phyloP scores from a whole-genome alignment of 148 eudicot genomes.

The Persicaria tinctoria region DNA sequence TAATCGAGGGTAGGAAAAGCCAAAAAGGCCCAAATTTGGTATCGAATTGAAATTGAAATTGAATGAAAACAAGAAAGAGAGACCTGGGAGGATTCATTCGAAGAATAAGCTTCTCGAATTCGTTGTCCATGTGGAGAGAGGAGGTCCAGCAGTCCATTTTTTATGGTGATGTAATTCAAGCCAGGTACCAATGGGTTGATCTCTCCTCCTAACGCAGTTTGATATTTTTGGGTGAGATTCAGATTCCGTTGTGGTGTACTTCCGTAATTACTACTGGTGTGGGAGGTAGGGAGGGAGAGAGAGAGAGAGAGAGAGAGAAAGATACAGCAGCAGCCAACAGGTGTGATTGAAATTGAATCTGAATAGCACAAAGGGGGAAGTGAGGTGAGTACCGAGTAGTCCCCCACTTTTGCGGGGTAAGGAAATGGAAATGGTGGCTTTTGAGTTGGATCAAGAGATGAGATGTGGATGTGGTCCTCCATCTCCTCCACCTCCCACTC shows the following conservation, averaged over 20 bases:
- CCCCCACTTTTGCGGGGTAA: background rate
- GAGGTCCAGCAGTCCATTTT: slow-evolving; percentile 55
- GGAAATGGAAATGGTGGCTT: slow-evolving; percentile 19
- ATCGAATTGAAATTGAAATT: background rate
- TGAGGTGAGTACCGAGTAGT: background rate
- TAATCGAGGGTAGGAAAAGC: background rate
- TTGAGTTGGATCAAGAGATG: slow-evolving; percentile 27
- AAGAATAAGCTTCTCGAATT: slow-evolving; percentile 73
- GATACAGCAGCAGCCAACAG: background rate
- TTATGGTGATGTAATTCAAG: background rate
- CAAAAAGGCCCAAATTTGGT: background rate
- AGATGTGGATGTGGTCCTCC: no score
- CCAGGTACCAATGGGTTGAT: background rate
- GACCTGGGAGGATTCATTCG: slow-evolving; percentile 90
- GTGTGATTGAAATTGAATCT: slow-evolving; percentile 7
- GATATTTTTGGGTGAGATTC: background rate
- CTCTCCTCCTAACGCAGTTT: background rate
- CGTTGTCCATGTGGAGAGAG: slow-evolving; percentile 47
- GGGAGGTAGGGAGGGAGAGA: background rate
- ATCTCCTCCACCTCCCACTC: background rate
- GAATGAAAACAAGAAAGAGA: background rate
- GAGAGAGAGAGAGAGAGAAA: background rate
- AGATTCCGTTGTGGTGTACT: background rate
- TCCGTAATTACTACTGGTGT: background rate
- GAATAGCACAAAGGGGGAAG: background rate